Percentiles rank a stretch among this genome's conserved stretches.
Evolutionary conservation across 176 grass and related monocot species (phyloP).

Genomic region (Leersia perrieri): DNA sequence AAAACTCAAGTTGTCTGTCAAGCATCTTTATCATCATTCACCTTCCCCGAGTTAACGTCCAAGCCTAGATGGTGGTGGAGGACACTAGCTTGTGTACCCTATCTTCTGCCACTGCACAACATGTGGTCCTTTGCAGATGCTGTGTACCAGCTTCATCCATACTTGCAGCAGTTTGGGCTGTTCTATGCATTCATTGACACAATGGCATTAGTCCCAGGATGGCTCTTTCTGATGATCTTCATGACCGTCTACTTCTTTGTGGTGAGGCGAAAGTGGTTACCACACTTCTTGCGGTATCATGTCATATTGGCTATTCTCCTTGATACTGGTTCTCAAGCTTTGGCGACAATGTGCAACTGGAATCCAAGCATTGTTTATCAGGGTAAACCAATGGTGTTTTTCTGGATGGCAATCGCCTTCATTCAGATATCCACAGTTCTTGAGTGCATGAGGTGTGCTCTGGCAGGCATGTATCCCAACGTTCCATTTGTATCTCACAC

Average conservation of each 20-base stretch:
- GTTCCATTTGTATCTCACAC: conserved; percentile 77
- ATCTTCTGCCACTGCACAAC: conserved; percentile 84
- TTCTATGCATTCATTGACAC: conserved; percentile 80
- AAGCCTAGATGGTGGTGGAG: conserved; percentile 95
- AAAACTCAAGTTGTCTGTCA: conserved; percentile 41
- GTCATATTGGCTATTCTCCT: conserved; percentile 77
- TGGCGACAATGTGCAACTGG: conserved; percentile 71
- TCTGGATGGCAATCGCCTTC: conserved; percentile 75
- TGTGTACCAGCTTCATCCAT: conserved; percentile 72
- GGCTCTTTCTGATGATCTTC: conserved; percentile 63
- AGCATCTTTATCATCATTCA: conserved; percentile 57
- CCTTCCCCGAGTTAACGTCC: conserved; percentile 58
- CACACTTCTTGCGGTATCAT: conserved; percentile 86
- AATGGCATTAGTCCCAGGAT: conserved; percentile 64
- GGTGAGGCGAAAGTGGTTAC: conserved; percentile 71
- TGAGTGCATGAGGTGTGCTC: conserved; percentile 78
- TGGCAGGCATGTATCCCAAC: conserved; percentile 57
- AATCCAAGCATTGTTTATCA: conserved; percentile 61
- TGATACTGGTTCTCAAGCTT: conserved; percentile 64
- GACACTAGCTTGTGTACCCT: conserved; percentile 65
- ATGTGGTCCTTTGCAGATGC: conserved; percentile 75
- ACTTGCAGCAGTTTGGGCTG: conserved; percentile 59
- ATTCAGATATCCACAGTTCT: conserved; percentile 77
- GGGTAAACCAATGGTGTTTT: conserved; percentile 59
- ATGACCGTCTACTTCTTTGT: conserved; percentile 75